phyloP scores from a whole-genome alignment of 345 rosid species.

The Eucalyptus caleyi region DNA sequence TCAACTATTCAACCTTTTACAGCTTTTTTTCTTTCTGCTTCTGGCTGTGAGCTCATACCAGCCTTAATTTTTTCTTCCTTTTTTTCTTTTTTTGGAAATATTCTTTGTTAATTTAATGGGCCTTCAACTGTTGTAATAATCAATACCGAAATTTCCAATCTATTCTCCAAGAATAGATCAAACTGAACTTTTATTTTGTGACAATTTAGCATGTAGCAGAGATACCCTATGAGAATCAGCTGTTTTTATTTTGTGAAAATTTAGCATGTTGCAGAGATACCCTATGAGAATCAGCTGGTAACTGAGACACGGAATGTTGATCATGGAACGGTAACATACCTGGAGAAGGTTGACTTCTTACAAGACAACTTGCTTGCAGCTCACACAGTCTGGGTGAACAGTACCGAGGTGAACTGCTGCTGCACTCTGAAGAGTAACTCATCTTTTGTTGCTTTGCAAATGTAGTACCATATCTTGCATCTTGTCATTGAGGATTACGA shows the following conservation, averaged over 20 bases:
- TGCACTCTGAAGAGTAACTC: background rate
- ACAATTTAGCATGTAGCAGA: constrained; percentile 35
- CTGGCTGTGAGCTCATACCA: background rate
- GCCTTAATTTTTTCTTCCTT: background rate
- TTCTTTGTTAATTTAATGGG: background rate
- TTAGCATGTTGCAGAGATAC: constrained; percentile 47
- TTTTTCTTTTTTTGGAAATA: background rate
- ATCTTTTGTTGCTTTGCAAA: background rate
- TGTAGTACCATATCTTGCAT: background rate
- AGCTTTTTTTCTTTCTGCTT: background rate
- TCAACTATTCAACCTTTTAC: background rate
- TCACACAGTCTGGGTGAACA: constrained; percentile 47
- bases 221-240: constrained; percentile 33
- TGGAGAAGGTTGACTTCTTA: constrained; percentile 44
- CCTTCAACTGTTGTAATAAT: background rate
- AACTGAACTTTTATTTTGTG: background rate
- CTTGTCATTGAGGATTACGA: background rate
- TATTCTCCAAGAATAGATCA: background rate
- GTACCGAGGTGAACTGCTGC: constrained; percentile 29
- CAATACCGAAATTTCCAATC: background rate
- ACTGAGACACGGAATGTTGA: constrained; percentile 30
- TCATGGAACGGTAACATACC: constrained; percentile 52
- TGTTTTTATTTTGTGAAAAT: background rate
- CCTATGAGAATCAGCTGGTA: constrained; percentile 35
- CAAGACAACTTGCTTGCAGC: constrained; percentile 45